These are phyloP conservation scores for Globisporangium ultimum DNA, from an alignment of 352 stramenopile genomes.

Conservation along the genomic window DNA sequence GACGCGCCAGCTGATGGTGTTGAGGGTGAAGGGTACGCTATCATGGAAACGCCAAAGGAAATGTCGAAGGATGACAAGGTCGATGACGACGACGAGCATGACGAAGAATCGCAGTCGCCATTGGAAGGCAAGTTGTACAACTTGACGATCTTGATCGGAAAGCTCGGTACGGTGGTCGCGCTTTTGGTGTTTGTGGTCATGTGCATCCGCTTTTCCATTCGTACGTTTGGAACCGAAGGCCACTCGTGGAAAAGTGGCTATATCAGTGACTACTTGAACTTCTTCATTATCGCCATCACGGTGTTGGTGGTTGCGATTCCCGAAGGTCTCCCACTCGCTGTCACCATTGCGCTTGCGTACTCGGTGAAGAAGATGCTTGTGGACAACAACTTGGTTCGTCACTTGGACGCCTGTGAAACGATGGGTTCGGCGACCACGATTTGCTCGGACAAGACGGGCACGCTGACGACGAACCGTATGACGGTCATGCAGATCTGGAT, in stretches of 20 bases:
- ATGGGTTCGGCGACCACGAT: constrained; percentile 92
- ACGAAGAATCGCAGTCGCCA: constrained; percentile 39
- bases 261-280: constrained; percentile 40
- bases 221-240: constrained; percentile 26
- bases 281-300: constrained; percentile 76
- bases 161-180: constrained; percentile 46
- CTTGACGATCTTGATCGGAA: constrained; percentile 59
- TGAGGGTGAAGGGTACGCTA: constrained; percentile 33
- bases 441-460: constrained; percentile 95
- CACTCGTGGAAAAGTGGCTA: constrained; percentile 31
- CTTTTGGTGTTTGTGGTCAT: constrained; percentile 64
- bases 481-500: constrained; percentile 88
- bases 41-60: constrained; percentile 53
- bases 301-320: constrained; percentile 94
- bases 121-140: constrained; percentile 64
- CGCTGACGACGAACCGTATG: constrained; percentile 96
- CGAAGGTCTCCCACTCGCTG: constrained; percentile 94
- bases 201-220: constrained; percentile 44
- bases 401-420: constrained; percentile 85
- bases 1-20: constrained; percentile 12
- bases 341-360: constrained; percentile 95
- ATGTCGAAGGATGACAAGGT: constrained; percentile 8
- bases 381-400: constrained; percentile 87
- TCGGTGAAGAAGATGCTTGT: constrained; percentile 88
- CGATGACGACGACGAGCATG: constrained; percentile 21